These are phyloP conservation scores for Fermentozyma sake DNA, from an alignment of 1,139 yeast genomes.

Conservation along the genomic window DNA sequence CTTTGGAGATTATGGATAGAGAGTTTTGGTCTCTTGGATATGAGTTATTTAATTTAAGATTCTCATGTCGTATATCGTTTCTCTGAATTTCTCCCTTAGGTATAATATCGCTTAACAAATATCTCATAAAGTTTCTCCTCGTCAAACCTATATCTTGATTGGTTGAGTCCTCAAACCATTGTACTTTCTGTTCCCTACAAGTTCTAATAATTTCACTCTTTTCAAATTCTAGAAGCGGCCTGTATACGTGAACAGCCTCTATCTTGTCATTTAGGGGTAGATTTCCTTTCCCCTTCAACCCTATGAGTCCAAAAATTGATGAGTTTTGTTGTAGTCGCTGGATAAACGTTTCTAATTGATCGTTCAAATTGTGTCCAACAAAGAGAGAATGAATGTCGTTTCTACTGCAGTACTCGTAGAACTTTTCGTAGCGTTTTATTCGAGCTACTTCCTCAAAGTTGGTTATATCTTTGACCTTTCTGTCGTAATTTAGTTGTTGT, in stretches of 20 bases:
- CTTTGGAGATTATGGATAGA: slow-evolving; percentile 11
- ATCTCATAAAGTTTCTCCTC: slow-evolving; percentile 46
- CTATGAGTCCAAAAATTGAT: slow-evolving; percentile 54
- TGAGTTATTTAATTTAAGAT: too few species aligned
- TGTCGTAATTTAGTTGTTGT: slow-evolving; percentile 27
- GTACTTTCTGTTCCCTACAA: slow-evolving; percentile 35
- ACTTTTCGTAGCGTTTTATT: slow-evolving; percentile 41
- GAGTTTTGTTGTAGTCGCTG: slow-evolving; percentile 53
- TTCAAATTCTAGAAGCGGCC: slow-evolving; percentile 51
- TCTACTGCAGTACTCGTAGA: slow-evolving; percentile 32
- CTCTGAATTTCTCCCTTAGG: too few species aligned
- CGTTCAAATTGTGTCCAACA: slow-evolving; percentile 68
- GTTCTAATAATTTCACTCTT: slow-evolving; percentile 46
- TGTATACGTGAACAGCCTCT: slow-evolving; percentile 14
- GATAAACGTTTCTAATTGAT: slow-evolving; percentile 67
- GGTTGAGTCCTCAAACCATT: slow-evolving; percentile 70
- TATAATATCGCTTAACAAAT: slow-evolving; percentile 24
- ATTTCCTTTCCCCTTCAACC: slow-evolving; percentile 24
- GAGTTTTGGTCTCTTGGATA: too few species aligned
- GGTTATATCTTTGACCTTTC: slow-evolving; percentile 20
- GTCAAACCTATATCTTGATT: slow-evolving; percentile 54
- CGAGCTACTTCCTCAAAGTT: slow-evolving; percentile 61
- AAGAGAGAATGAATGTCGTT: slow-evolving; percentile 31
- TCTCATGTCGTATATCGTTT: too few species aligned
- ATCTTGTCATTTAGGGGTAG: slow-evolving; percentile 21